Evolutionary conservation across 495 filamentous ascomycete genomes (phyloP), one percentile per base, ranked within the genome.

Genomic region (Choiromyces venosus): DNA sequence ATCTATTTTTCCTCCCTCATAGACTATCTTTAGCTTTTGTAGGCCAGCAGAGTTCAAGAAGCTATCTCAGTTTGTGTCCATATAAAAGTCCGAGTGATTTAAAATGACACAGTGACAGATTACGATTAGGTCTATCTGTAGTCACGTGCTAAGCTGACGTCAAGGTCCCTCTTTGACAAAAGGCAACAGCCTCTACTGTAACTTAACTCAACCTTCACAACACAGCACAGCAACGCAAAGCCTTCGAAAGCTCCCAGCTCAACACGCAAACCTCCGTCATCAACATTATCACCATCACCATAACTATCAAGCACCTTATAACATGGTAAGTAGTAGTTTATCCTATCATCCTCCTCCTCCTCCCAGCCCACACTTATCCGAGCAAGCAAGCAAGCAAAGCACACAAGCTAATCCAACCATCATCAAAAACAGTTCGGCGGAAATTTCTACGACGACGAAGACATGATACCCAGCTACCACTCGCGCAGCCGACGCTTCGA

Each of bases 401-500:
- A 33, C 12, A 1, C 12, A 61, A 77, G 40, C 37, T 39, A 61
- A 35, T n/a, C 25, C 42, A 52, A 61, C 29, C 18, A 78, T 74
- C 75, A 71, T 78, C 42, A 29, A 33, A 37, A 21, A 71, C 6
- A 78, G 76, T 78, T 78, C 37, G 75, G 76, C 36, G 68, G 76
- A 18, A 69, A 74, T 68, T 80, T 72, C 69, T 81, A 79, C 37
- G 78, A 76, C 14, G 78, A 78, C 35, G 75, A 78, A 19, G 68
- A 68, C 39, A 61, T 65, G 3, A 75, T 70, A 38, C n/a, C 74
- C 21, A 67, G 67, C 37, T 78, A 74, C 40, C 64, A 71, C 14
- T 37, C 79, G 84, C 78, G 77, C 21, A 74, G 68, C 29, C 87
- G 88, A 67, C 92, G 94, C 69, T 99, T 98, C 84, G 94, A 99